Evolutionary conservation across 768 basidiomycete species (phyloP).

Genomic region (Mycena crocata): DNA sequence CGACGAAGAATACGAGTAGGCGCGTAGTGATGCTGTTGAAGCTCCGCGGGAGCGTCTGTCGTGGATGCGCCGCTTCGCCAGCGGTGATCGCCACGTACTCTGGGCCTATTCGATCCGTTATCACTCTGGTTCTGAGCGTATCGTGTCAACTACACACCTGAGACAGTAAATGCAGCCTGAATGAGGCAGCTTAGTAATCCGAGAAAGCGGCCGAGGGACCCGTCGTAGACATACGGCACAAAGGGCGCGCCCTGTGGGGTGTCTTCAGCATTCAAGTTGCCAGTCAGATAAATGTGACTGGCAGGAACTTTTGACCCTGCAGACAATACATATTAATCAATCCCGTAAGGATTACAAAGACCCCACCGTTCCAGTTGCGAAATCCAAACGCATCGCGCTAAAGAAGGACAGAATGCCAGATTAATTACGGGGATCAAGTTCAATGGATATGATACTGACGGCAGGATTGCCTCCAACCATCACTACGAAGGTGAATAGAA

Average conservation of each 20-base stretch:
- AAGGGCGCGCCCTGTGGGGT: slow-evolving; percentile 60
- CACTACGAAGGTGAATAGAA: slow-evolving; percentile 65
- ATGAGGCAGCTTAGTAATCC: slow-evolving; percentile 72
- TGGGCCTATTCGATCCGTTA: slow-evolving; percentile 37
- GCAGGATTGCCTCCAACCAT: slow-evolving; percentile 50
- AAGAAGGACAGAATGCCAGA: slow-evolving; percentile 62
- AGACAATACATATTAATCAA: neutral
- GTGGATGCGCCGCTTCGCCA: slow-evolving; percentile 78
- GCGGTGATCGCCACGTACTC: slow-evolving; percentile 70
- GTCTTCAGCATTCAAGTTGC: neutral
- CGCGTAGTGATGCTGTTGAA: slow-evolving; percentile 81
- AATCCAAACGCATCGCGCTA: slow-evolving; percentile 65
- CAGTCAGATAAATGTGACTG: neutral
- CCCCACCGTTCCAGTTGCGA: slow-evolving; percentile 56
- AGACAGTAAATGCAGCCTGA: slow-evolving; percentile 69
- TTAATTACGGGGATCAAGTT: neutral
- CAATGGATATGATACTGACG: slow-evolving; percentile 2
- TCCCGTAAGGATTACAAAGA: neutral
- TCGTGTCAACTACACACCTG: slow-evolving; percentile 42
- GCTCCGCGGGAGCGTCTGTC: slow-evolving; percentile 75
- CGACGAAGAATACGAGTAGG: slow-evolving; percentile 80
- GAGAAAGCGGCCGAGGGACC: slow-evolving; percentile 66
- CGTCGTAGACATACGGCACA: slow-evolving; percentile 63
- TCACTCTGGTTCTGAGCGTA: neutral
- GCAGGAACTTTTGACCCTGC: slow-evolving; percentile 52